phyloP scores from a whole-genome alignment of 768 basidiomycete species.

The Exidia glandulosa region DNA sequence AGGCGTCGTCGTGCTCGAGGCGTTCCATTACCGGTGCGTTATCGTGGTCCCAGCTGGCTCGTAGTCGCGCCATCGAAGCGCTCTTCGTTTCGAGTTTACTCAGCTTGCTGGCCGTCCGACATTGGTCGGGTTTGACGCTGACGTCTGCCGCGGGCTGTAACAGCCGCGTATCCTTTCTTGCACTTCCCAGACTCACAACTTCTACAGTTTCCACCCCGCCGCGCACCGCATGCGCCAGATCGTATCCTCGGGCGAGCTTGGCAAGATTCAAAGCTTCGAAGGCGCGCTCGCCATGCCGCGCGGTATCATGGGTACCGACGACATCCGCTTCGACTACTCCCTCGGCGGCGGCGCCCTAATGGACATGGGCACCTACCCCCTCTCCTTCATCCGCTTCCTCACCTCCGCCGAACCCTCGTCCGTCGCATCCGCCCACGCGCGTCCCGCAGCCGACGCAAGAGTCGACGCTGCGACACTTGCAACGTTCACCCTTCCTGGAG shows the following conservation, averaged over 20 bases:
- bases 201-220: conserved; percentile 13
- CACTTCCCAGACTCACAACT: not conserved
- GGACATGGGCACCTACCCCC: conserved; percentile 11
- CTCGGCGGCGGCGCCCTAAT: conserved; percentile 17
- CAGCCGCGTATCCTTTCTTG: not conserved
- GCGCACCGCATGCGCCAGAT: conserved; percentile 8
- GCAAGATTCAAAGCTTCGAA: conserved; percentile 6
- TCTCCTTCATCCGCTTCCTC: not conserved
- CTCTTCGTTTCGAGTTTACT: not conserved
- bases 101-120: no score
- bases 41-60: no score
- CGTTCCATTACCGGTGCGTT: conserved; percentile 15
- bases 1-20: conserved; percentile 19
- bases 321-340: conserved; percentile 12
- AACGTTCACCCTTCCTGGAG: conserved; percentile 17
- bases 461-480: not conserved
- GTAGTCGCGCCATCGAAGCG: not conserved
- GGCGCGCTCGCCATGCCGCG: conserved; percentile 4
- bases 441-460: not conserved
- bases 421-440: not conserved
- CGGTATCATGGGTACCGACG: conserved; percentile 1
- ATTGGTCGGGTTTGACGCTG: not conserved
- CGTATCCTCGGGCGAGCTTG: conserved; percentile 9
- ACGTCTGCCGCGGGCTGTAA: not conserved
- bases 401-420: not conserved